These are phyloP conservation scores for Solanum dulcamara DNA, from an alignment of 257 asterid genomes.

Conservation along the genomic window DNA sequence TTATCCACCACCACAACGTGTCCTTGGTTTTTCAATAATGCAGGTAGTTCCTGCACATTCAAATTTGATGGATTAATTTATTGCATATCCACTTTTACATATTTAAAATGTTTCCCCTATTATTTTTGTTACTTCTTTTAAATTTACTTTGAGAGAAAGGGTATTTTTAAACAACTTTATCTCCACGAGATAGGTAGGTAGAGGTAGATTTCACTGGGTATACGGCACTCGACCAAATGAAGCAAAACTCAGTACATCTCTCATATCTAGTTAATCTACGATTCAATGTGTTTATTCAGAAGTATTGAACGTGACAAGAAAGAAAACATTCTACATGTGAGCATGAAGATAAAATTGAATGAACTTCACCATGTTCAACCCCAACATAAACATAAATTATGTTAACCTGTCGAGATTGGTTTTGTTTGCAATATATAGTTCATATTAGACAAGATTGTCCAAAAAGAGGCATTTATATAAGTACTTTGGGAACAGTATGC, in stretches of 20 bases:
- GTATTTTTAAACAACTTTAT: too few species aligned
- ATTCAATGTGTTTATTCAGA: not conserved
- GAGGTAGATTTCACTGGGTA: not conserved
- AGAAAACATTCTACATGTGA: not conserved
- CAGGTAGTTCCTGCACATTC: too few species aligned
- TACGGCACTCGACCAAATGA: not conserved
- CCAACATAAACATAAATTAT: not conserved
- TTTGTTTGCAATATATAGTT: not conserved
- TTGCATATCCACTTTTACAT: too few species aligned
- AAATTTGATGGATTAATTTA: too few species aligned
- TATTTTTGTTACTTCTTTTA: too few species aligned
- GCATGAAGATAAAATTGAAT: not conserved
- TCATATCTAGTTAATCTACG: not conserved
- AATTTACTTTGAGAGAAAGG: too few species aligned
- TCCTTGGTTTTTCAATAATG: too few species aligned
- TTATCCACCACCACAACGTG: too few species aligned
- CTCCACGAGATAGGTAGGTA: not conserved
- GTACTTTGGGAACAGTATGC: not conserved
- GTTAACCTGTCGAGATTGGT: not conserved
- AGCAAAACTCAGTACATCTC: not conserved
- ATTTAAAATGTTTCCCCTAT: too few species aligned
- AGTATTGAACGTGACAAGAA: not conserved
- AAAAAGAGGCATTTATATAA: not conserved
- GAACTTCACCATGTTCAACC: not conserved
- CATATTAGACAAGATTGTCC: not conserved